Percentiles rank a stretch among this genome's conserved stretches.
phyloP scores from a whole-genome alignment of 306 rosid genomes.

The Cicer yamashitae region DNA sequence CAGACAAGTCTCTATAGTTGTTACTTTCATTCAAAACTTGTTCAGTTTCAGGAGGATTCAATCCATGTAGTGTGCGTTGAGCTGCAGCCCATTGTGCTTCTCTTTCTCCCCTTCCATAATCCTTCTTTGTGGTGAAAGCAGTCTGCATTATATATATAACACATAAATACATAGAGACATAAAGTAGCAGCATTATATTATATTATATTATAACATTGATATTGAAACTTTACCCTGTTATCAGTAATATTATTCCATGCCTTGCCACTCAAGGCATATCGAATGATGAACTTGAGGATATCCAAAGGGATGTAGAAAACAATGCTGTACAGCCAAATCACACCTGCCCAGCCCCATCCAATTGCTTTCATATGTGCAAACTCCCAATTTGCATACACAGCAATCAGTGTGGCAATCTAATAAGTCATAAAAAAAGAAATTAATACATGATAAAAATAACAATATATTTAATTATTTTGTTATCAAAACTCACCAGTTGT shows the following conservation, averaged over 20 bases:
- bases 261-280: slow-evolving; percentile 79
- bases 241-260: slow-evolving; percentile 81
- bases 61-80: slow-evolving; percentile 85
- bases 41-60: slow-evolving; percentile 67
- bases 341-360: slow-evolving; percentile 97
- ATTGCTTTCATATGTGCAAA: slow-evolving; percentile 75
- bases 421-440: neutral
- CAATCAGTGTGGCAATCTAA: slow-evolving; percentile 75
- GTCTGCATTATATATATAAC: slow-evolving; percentile 45
- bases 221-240: slow-evolving; percentile 53
- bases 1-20: slow-evolving; percentile 68
- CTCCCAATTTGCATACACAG: slow-evolving; percentile 81
- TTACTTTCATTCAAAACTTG: slow-evolving; percentile 55
- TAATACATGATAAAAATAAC: neutral
- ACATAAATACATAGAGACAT: neutral
- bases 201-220: neutral
- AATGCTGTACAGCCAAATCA: slow-evolving; percentile 83
- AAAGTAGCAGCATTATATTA: too few species aligned
- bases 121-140: slow-evolving; percentile 85
- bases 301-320: slow-evolving; percentile 77
- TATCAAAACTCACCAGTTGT: slow-evolving; percentile 63
- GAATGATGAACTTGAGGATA: slow-evolving; percentile 65
- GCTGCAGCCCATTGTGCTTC: slow-evolving; percentile 95
- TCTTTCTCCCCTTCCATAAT: slow-evolving; percentile 83
- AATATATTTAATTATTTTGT: neutral